phyloP scores from a whole-genome alignment of 2,329 filamentous ascomycete species.

The Cercospora beticola region DNA sequence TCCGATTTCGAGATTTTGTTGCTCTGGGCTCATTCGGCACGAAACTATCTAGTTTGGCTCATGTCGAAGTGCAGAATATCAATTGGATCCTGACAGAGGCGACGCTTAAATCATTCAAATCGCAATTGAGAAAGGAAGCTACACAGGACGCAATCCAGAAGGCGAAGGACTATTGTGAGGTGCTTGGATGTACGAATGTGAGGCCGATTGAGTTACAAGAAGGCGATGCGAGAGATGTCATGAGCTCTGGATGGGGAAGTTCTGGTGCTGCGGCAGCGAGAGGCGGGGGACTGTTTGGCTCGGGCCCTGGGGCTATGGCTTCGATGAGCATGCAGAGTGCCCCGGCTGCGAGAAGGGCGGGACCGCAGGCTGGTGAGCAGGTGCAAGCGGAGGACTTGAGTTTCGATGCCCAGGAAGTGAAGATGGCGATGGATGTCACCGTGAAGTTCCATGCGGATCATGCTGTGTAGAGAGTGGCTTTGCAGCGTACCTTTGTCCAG shows the following conservation, averaged over 20 bases:
- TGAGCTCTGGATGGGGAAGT: constrained; percentile 3
- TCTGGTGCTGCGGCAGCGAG: background rate
- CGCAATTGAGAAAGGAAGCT: constrained; percentile 25
- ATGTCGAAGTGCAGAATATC: constrained; percentile 23
- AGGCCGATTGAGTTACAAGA: constrained; percentile 23
- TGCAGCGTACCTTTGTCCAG: background rate
- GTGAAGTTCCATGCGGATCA: constrained; percentile 28
- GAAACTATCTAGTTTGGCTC: constrained; percentile 21
- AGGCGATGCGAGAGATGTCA: constrained; percentile 8
- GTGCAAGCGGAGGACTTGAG: constrained; percentile 18
- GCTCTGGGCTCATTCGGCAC: constrained; percentile 25
- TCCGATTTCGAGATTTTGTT: constrained; percentile 30
- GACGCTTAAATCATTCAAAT: constrained; percentile 23
- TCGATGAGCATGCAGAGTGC: background rate
- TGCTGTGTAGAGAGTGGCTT: background rate
- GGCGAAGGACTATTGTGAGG: constrained; percentile 28
- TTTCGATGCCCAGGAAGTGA: constrained; percentile 28
- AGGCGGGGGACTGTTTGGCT: background rate
- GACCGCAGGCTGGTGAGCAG: constrained; percentile 6
- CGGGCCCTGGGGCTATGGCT: background rate
- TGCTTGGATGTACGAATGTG: constrained; percentile 23
- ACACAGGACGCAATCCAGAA: constrained; percentile 26
- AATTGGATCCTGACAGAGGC: constrained; percentile 23
- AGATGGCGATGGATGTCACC: constrained; percentile 26
- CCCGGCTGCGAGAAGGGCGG: background rate